A percentile compares a stretch with the other conserved stretches of the same genome.
These are phyloP conservation scores for Kockiozyma suomiensis DNA, from an alignment of 805 yeast species.

Conservation along the genomic window DNA sequence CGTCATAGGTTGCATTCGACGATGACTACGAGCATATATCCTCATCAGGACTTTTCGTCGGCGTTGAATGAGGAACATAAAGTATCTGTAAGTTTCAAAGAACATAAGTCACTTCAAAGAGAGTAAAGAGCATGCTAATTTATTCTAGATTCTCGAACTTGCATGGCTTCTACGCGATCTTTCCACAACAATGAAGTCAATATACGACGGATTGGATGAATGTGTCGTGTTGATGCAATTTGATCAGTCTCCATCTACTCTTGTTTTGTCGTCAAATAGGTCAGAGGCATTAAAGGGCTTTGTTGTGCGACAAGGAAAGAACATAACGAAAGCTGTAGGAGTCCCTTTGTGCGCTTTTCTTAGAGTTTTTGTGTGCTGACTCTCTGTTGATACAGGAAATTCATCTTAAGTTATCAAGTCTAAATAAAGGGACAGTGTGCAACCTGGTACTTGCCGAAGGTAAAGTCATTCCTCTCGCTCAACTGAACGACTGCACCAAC, in stretches of 20 bases:
- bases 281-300: conserved; percentile 35
- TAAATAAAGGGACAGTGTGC: conserved; percentile 26
- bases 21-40: conserved; percentile 31
- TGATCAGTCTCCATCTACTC: conserved; percentile 32
- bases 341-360: too few species aligned
- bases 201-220: conserved; percentile 28
- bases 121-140: background rate
- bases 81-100: conserved; percentile 22
- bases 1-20: background rate
- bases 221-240: conserved; percentile 26
- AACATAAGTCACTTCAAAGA: too few species aligned
- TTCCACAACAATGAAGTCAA: conserved; percentile 20
- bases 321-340: conserved; percentile 34
- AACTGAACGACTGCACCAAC: conserved; percentile 28
- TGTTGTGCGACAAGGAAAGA: conserved; percentile 30
- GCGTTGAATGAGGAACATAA: conserved; percentile 33
- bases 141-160: conserved; percentile 26
- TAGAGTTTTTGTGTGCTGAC: too few species aligned
- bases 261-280: conserved; percentile 34
- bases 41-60: conserved; percentile 22
- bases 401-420: conserved; percentile 27
- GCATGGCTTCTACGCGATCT: conserved; percentile 33
- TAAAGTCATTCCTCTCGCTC: conserved; percentile 24
- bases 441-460: conserved; percentile 20
- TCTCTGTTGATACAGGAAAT: conserved; percentile 19